These are phyloP conservation scores for Pythium phragmitis DNA, from an alignment of 352 stramenopile genomes.

Conservation along the genomic window DNA sequence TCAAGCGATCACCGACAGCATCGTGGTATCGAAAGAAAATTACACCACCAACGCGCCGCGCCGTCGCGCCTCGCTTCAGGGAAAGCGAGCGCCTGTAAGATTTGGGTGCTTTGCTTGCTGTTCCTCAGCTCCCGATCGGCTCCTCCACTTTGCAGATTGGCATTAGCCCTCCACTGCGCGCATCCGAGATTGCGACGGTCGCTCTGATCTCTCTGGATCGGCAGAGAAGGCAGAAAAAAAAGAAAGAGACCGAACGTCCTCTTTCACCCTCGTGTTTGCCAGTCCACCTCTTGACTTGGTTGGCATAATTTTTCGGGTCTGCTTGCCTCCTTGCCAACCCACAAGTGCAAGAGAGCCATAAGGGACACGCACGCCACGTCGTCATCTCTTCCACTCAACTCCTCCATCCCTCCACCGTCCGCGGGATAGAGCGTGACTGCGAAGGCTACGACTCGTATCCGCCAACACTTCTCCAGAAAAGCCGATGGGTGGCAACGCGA, in stretches of 20 bases:
- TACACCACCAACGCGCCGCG: too few relatives aligned
- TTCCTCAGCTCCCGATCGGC: too few relatives aligned
- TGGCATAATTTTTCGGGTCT: too few relatives aligned
- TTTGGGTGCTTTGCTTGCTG: too few relatives aligned
- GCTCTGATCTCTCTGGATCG: conserved; percentile 4
- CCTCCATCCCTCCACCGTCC: background rate
- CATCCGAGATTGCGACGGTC: background rate
- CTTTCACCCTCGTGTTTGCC: background rate
- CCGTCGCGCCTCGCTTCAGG: too few relatives aligned
- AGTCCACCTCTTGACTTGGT: too few relatives aligned
- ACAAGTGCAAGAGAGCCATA: conserved; percentile 9
- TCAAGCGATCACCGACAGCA: too few relatives aligned
- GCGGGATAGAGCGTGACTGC: background rate
- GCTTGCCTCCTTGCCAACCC: too few relatives aligned
- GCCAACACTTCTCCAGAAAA: background rate
- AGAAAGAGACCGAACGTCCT: conserved; percentile 1
- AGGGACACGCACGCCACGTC: conserved; percentile 4
- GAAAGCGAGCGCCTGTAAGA: too few relatives aligned
- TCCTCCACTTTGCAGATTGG: background rate
- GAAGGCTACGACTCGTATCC: too few relatives aligned
- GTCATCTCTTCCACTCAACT: background rate
- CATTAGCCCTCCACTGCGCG: background rate
- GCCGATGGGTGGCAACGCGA: conserved; percentile 14
- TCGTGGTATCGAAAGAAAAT: too few relatives aligned
- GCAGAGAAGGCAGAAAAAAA: background rate